Conservation (phyloP, 1,139 yeast genomes). For the Sugiyamaella sp. region DNA sequence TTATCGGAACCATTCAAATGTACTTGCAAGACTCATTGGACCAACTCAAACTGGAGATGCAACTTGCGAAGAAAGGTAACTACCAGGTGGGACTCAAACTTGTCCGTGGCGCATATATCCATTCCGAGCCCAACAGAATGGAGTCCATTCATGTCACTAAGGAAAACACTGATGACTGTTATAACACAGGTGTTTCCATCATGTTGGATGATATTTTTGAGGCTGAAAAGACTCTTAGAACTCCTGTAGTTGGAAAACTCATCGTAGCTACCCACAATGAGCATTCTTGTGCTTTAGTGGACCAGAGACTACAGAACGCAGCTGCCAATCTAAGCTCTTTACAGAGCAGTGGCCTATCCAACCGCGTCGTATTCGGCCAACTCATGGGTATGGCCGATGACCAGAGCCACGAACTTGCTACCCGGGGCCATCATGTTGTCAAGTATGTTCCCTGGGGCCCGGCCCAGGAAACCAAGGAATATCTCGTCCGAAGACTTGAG, state of each 20-base stretch:
- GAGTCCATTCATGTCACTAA: constrained; percentile 73
- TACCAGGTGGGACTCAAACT: constrained; percentile 86
- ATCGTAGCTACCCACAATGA: constrained; percentile 93
- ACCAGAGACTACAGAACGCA: constrained; percentile 50
- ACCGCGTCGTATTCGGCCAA: constrained; percentile 77
- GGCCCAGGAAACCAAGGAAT: constrained; percentile 89
- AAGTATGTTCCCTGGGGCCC: constrained; percentile 99
- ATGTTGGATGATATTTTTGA: constrained; percentile 63
- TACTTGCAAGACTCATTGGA: constrained; percentile 73
- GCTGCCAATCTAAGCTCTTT: constrained; percentile 34
- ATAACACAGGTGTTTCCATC: constrained; percentile 68
- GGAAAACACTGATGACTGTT: constrained; percentile 73
- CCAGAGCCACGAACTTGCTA: constrained; percentile 73
- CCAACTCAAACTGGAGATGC: constrained; percentile 64
- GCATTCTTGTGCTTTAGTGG: constrained; percentile 73
- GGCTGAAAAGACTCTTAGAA: constrained; percentile 44
- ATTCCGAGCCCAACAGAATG: constrained; percentile 75
- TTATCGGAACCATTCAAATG: constrained; percentile 93
- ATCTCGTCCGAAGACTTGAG: constrained; percentile 85
- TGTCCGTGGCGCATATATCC: constrained; percentile 97
- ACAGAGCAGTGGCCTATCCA: constrained; percentile 29
- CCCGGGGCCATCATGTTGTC: constrained; percentile 69
- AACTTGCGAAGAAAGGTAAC: constrained; percentile 58
- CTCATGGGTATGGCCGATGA: constrained; percentile 96
- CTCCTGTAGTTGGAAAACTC: constrained; percentile 67